A percentile compares a stretch with the other conserved stretches of the same genome.
Evolutionary conservation across 345 rosid genomes (phyloP).

Genomic region (Bretschneidera sinensis): DNA sequence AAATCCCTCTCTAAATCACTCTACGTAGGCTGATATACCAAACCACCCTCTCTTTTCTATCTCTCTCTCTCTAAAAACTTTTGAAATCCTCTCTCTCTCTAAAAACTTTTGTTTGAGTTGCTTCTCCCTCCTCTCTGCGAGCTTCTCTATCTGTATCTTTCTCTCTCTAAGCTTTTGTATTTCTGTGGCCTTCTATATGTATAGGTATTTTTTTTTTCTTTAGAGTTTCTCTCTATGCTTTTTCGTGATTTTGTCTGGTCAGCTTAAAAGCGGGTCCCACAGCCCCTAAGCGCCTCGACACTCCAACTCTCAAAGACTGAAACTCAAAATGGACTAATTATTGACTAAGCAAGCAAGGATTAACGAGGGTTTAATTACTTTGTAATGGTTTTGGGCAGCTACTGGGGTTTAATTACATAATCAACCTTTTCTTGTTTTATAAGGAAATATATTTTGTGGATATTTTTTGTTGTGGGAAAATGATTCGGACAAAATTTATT

Average conservation of each 20-base stretch:
- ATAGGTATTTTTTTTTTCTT: not conserved
- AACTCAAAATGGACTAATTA: slow-evolving; percentile 4
- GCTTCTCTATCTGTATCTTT: too few species aligned
- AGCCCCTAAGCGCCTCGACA: not conserved
- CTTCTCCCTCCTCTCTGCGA: too few species aligned
- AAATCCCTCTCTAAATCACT: not conserved
- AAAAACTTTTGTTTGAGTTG: too few species aligned
- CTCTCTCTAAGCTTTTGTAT: too few species aligned
- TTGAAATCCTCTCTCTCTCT: not conserved
- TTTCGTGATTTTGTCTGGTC: slow-evolving; percentile 21
- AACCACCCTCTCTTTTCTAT: too few species aligned
- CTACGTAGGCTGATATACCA: not conserved
- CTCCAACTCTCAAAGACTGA: not conserved
- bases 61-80: not conserved
- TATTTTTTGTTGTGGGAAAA: not conserved
- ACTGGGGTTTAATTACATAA: not conserved
- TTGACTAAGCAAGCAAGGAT: slow-evolving; percentile 14
- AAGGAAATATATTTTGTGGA: not conserved
- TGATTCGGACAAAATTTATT: too few species aligned
- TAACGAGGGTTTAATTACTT: not conserved
- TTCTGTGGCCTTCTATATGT: not conserved
- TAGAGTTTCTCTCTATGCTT: slow-evolving; percentile 6
- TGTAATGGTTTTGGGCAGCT: not conserved
- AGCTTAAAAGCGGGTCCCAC: slow-evolving; percentile 20
- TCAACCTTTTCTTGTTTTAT: slow-evolving; percentile 1